Evolutionary conservation across 192 early-diverging fungal species (phyloP).

Genomic region (Chytriomyces hyalinus): DNA sequence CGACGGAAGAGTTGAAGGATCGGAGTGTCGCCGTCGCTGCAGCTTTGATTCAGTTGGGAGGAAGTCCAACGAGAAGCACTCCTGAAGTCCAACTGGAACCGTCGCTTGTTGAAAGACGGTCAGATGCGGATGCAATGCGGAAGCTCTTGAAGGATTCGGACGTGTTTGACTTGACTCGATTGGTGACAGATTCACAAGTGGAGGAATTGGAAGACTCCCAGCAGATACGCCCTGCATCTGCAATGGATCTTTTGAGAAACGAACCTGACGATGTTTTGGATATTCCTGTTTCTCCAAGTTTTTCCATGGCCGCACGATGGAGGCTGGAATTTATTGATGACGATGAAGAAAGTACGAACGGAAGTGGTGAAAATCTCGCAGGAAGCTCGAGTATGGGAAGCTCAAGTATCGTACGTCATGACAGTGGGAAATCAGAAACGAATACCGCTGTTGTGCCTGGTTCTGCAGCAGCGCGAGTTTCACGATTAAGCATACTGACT

Average conservation of each 20-base stretch:
- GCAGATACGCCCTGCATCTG: not conserved
- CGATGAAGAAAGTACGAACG: conserved; percentile 1
- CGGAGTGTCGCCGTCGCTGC: not conserved
- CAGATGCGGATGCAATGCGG: not conserved
- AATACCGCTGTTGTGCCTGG: not conserved
- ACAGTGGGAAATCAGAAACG: not conserved
- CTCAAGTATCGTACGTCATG: too few relatives aligned
- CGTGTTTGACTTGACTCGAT: not conserved
- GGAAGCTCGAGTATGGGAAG: not conserved
- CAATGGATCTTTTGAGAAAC: not conserved
- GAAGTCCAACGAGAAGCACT: not conserved
- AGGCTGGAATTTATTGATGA: conserved; percentile 26
- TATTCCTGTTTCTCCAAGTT: conserved; percentile 4
- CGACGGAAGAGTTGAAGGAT: conserved; percentile 4
- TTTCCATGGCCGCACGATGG: conserved; percentile 24
- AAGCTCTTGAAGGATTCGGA: not conserved
- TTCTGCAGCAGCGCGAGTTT: not conserved
- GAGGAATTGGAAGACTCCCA: not conserved
- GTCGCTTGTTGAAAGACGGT: not conserved
- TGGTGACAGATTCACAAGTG: not conserved
- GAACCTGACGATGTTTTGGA: not conserved
- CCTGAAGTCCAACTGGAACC: not conserved
- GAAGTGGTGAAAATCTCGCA: not conserved
- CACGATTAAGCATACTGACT: conserved; percentile 14
- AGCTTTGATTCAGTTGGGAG: not conserved